Evolutionary conservation across 345 rosid species (phyloP), one percentile per base, ranked within the genome.

Genomic region (Dipteronia sinensis): DNA sequence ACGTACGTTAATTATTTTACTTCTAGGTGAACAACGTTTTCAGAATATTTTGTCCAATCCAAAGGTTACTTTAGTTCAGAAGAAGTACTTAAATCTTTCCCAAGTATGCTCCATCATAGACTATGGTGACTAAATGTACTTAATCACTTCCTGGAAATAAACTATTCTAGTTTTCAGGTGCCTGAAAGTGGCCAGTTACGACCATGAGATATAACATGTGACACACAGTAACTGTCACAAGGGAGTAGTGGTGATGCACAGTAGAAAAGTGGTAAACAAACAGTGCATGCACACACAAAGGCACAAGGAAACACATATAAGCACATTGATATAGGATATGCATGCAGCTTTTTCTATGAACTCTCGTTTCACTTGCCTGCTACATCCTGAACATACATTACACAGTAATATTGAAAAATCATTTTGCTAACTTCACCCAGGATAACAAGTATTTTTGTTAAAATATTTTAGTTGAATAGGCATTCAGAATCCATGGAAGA

Each of bases 31-130:
- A 22, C 44, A 42, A 51, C 16, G 46, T 16, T 53, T 55, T 42
- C 23, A 51, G 38, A 63, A 27, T 3, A 38, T 19, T 59, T 27
- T 42, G 31, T 34, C 67, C 63, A 68, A 2, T 5, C 15, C 56
- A 42, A 55, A 58, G 55, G 31, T 25, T 65, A 72, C 38, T 72
- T 55, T 25, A 65, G 44, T 72, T 65, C 25, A 71, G 19, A 56
- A 56, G 3, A 58, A 20, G 1, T 10, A 46, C 75, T 11, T n/a
- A 9, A 66, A 3, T 10, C 38, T 61, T 22, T 59, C 69, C 66
- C 34, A 13, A 13, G 16, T 51, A 62, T 68, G 19, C 31, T 49
- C 46, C 59, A 31, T 42, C 49, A 77, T 12, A 31, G 61, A 77
- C 29, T 23, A 29, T 31, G 47, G 25, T 27, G 40, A 64, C 61